phyloP scores from a whole-genome alignment of 352 stramenopile species.

The Pythium rhizo-oryzae region DNA sequence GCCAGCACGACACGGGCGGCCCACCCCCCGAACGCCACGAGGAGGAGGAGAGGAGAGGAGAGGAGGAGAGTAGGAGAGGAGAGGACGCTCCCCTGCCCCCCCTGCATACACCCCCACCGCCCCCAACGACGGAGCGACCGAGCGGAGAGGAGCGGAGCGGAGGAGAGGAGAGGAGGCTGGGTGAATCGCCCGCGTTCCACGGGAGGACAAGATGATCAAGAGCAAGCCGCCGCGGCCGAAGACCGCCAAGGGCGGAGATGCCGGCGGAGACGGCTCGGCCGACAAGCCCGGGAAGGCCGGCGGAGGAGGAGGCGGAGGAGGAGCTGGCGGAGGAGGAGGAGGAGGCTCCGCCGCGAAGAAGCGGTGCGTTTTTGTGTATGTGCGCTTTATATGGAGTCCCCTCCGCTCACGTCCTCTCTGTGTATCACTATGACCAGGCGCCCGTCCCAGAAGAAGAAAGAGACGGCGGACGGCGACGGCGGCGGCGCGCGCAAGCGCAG shows the following conservation, averaged over 20 bases:
- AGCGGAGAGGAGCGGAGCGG: constrained; percentile 13
- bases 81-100: not conserved
- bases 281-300: constrained; percentile 17
- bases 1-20: constrained; percentile 2
- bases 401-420: not conserved
- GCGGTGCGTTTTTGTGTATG: constrained; percentile 11
- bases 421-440: constrained; percentile 32
- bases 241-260: constrained; percentile 19
- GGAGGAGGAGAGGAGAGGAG: not conserved
- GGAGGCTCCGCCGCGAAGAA: constrained; percentile 23
- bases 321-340: not conserved
- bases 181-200: not conserved
- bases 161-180: constrained; percentile 1
- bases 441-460: constrained; percentile 54
- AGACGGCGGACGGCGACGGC: constrained; percentile 35
- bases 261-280: constrained; percentile 6
- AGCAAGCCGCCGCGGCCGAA: constrained; percentile 27
- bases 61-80: not conserved
- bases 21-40: not conserved
- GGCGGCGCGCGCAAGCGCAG: constrained; percentile 22
- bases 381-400: not conserved
- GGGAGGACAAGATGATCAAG: constrained; percentile 24
- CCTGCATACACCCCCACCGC: too few relatives aligned
- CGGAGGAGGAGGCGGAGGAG: constrained; percentile 14
- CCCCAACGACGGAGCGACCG: too few relatives aligned